Conservation (phyloP, 768 basidiomycete species). For the Clavaria fumosa region DNA sequence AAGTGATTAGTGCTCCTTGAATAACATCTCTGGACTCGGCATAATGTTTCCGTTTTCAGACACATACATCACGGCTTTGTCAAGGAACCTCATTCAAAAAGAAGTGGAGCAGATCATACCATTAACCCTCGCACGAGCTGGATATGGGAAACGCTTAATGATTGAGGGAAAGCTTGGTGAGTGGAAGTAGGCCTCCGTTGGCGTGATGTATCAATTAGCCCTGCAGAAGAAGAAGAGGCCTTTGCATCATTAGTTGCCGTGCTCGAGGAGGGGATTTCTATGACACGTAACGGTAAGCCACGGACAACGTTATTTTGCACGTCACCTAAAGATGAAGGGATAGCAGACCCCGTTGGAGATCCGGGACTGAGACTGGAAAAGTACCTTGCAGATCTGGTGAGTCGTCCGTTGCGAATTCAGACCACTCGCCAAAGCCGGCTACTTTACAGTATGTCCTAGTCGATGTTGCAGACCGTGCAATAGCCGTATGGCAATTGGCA, state of each 20-base stretch:
- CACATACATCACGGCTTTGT: constrained; percentile 27
- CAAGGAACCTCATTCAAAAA: constrained; percentile 34
- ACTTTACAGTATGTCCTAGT: constrained; percentile 31
- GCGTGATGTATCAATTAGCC: not conserved
- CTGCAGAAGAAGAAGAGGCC: constrained; percentile 26
- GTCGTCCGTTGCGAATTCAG: constrained; percentile 16
- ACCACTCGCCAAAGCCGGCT: constrained; percentile 1
- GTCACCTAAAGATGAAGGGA: constrained; percentile 1
- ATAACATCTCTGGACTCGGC: not conserved
- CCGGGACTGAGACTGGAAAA: constrained; percentile 69
- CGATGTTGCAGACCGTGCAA: constrained; percentile 36
- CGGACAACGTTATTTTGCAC: not conserved
- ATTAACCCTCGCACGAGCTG: constrained; percentile 46
- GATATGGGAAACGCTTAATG: constrained; percentile 42
- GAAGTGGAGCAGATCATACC: constrained; percentile 54
- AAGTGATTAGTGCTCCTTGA: no score
- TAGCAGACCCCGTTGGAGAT: constrained; percentile 58
- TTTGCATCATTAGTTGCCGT: constrained; percentile 38
- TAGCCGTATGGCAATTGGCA: constrained; percentile 50
- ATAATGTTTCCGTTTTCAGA: constrained; percentile 2
- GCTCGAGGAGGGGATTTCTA: constrained; percentile 46
- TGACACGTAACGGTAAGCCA: constrained; percentile 38
- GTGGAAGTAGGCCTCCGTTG: not conserved
- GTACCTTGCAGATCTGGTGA: constrained; percentile 59
- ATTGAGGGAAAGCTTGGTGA: constrained; percentile 31